Evolutionary conservation across 2,329 filamentous ascomycete genomes (phyloP).

Genomic region (Alternaria conjuncta): DNA sequence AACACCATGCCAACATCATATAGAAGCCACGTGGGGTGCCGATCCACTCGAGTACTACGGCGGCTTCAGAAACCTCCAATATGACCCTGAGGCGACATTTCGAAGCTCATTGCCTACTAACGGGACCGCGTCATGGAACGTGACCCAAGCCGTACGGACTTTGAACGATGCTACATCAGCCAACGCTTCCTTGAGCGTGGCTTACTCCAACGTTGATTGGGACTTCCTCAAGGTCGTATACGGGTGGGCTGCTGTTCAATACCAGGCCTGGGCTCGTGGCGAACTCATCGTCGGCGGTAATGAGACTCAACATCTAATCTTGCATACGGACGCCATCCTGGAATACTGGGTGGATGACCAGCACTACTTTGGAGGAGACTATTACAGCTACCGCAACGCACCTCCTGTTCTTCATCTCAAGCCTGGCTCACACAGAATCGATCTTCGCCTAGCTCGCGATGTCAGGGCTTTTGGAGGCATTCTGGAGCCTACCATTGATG

Average conservation of each 20-base stretch:
- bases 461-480: conserved; percentile 63
- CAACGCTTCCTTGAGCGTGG: conserved; percentile 52
- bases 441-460: conserved; percentile 62
- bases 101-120: conserved; percentile 59
- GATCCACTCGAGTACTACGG: conserved; percentile 63
- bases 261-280: conserved; percentile 64
- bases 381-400: conserved; percentile 59
- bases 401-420: conserved; percentile 58
- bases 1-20: conserved; percentile 15
- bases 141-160: conserved; percentile 42
- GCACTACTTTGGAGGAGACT: conserved; percentile 64
- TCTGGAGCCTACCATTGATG: conserved; percentile 54
- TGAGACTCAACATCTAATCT: conserved; percentile 44
- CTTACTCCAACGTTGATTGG: conserved; percentile 62
- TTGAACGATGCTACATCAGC: conserved; percentile 32
- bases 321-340: conserved; percentile 58
- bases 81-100: conserved; percentile 53
- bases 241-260: conserved; percentile 66
- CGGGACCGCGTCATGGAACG: conserved; percentile 59
- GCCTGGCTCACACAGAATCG: conserved; percentile 59
- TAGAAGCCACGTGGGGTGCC: conserved; percentile 65
- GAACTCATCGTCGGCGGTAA: conserved; percentile 50
- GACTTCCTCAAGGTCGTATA: conserved; percentile 60
- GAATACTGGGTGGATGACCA: conserved; percentile 61
- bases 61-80: conserved; percentile 58